Evolutionary conservation across 257 asterid genomes (phyloP).

Genomic region (Jacaranda copaia): DNA sequence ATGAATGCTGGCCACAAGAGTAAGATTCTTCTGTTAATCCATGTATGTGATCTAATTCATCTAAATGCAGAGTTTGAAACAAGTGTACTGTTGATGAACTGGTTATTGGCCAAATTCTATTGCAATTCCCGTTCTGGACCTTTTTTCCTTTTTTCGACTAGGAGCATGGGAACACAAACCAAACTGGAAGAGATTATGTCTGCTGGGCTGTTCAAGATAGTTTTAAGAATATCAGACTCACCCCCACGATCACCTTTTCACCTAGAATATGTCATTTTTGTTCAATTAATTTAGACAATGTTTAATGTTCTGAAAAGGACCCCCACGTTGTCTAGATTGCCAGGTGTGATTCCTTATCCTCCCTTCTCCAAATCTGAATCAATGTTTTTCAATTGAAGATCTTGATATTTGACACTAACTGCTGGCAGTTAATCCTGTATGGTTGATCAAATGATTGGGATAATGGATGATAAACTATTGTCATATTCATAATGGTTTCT

Average conservation of each 20-base stretch:
- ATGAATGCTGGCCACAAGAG: not conserved
- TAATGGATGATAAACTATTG: slow-evolving; percentile 17
- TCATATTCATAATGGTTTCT: slow-evolving; percentile 22
- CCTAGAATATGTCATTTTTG: slow-evolving; percentile 23
- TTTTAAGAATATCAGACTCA: slow-evolving; percentile 34
- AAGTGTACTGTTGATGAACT: slow-evolving; percentile 14
- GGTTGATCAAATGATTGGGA: slow-evolving; percentile 48
- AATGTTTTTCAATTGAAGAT: slow-evolving; percentile 21
- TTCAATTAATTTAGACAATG: slow-evolving; percentile 4
- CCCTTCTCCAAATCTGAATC: slow-evolving; percentile 31
- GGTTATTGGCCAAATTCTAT: slow-evolving; percentile 4
- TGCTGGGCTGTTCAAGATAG: slow-evolving; percentile 35
- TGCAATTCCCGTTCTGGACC: not conserved
- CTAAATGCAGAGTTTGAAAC: not conserved
- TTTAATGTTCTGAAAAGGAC: slow-evolving; percentile 32
- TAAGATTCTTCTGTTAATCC: slow-evolving; percentile 19
- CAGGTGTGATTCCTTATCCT: slow-evolving; percentile 38
- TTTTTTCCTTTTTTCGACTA: slow-evolving; percentile 1
- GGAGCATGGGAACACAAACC: slow-evolving; percentile 28
- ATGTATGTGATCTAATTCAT: slow-evolving; percentile 4
- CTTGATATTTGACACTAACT: slow-evolving; percentile 27
- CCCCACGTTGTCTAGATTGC: slow-evolving; percentile 43
- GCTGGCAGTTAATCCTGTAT: slow-evolving; percentile 38
- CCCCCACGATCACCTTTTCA: slow-evolving; percentile 30
- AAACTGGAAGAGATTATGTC: slow-evolving; percentile 40